Evolutionary conservation across 179 eudicot genomes (phyloP).

Genomic region (Corrigiola litoralis): DNA sequence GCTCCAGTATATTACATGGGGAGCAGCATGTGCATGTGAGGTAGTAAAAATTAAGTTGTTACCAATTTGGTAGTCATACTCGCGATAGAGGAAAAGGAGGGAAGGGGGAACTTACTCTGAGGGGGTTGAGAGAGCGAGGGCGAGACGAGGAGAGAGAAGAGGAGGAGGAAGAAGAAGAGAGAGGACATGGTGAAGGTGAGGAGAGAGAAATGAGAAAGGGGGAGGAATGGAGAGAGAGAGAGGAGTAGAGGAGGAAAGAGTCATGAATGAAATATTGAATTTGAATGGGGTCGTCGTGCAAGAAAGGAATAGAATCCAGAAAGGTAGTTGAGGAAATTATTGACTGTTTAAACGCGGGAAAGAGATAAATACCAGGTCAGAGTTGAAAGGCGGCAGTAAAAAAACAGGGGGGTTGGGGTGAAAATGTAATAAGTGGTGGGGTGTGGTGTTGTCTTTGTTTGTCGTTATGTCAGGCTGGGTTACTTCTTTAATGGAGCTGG

Average conservation of each 20-base stretch:
- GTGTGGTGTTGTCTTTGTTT: not conserved
- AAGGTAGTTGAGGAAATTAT: not conserved
- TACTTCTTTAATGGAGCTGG: not conserved
- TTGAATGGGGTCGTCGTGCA: not conserved
- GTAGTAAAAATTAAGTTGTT: too few species aligned
- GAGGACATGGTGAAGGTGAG: constrained; percentile 11
- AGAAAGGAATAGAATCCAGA: constrained; percentile 8
- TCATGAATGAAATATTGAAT: constrained; percentile 10
- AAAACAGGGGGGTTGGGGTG: not conserved
- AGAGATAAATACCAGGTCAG: constrained; percentile 6
- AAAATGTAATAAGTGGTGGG: not conserved
- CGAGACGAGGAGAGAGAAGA: constrained; percentile 18
- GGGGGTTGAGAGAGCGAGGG: constrained; percentile 39
- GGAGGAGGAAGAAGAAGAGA: constrained; percentile 3
- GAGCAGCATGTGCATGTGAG: too few species aligned
- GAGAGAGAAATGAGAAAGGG: constrained; percentile 11
- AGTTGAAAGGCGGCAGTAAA: not conserved
- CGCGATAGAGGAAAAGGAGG: not conserved
- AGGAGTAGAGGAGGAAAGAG: constrained; percentile 24
- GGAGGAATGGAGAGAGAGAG: not conserved
- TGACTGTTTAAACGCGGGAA: constrained; percentile 21
- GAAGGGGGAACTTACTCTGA: constrained; percentile 29
- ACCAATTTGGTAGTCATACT: not conserved
- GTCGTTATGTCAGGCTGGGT: not conserved
- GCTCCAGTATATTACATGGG: too few species aligned